A percentile compares a stretch with the other conserved stretches of the same genome.
Evolutionary conservation across 306 rosid species (phyloP).

Genomic region (Cotoneaster glaucophyllus): DNA sequence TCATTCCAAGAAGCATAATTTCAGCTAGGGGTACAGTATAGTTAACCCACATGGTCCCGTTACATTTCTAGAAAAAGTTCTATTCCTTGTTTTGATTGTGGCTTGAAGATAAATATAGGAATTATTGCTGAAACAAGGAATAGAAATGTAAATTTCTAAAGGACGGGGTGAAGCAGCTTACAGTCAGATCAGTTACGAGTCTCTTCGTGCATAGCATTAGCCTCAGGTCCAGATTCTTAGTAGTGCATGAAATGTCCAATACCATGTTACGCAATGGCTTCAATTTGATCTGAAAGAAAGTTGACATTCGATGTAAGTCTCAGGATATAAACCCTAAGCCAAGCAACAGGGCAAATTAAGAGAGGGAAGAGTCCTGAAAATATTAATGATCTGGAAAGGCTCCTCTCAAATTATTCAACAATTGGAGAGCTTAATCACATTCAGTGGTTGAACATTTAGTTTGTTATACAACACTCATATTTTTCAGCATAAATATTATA

Average conservation of each 20-base stretch:
- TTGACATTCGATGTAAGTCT: not conserved
- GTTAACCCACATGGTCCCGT: not conserved
- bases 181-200: slow-evolving; percentile 16
- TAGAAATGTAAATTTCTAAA: not conserved
- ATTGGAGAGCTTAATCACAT: not conserved
- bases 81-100: not conserved
- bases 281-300: slow-evolving; percentile 28
- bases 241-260: slow-evolving; percentile 34
- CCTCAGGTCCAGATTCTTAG: slow-evolving; percentile 44
- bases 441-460: not conserved
- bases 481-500: not conserved
- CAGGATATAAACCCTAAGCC: not conserved
- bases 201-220: slow-evolving; percentile 34
- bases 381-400: not conserved
- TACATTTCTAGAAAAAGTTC: not conserved
- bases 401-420: not conserved
- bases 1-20: not conserved
- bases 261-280: slow-evolving; percentile 36
- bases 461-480: not conserved
- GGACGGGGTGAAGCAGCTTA: slow-evolving; percentile 7
- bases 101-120: not conserved
- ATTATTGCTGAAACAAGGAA: not conserved
- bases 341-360: not conserved
- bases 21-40: not conserved
- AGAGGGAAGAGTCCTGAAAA: not conserved